Conservation (phyloP, 805 yeast genomes). For the Ogataea paradorogensis region DNA sequence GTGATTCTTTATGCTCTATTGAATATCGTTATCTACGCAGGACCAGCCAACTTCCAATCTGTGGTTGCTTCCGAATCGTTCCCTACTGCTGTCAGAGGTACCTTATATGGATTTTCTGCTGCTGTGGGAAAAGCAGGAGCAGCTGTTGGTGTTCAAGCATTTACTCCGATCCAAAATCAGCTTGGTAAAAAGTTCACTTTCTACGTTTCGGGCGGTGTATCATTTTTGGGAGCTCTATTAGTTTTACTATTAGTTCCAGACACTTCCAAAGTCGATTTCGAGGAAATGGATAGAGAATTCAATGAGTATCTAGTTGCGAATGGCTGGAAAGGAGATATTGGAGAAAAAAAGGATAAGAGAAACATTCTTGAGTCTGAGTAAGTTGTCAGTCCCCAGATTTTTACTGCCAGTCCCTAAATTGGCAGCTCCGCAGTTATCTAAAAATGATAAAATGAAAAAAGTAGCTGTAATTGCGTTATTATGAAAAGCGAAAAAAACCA, state of each 20-base stretch:
- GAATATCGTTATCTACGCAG: conserved; percentile 43
- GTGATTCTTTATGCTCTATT: conserved; percentile 45
- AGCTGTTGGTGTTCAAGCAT: conserved; percentile 47
- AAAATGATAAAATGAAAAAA: too few relatives aligned
- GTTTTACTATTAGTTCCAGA: conserved; percentile 43
- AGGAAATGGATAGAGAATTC: conserved; percentile 43
- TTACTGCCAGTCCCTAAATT: too few relatives aligned
- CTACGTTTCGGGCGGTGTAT: conserved; percentile 46
- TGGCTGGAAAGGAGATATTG: conserved; percentile 48
- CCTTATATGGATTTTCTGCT: conserved; percentile 46
- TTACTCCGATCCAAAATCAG: conserved; percentile 41
- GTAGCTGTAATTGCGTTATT: too few relatives aligned
- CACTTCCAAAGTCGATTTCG: conserved; percentile 42
- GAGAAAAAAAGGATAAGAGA: conserved; percentile 27
- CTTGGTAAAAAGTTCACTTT: conserved; percentile 47
- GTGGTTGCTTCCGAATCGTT: conserved; percentile 42
- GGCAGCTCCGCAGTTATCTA: too few relatives aligned
- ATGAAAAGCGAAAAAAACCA: too few relatives aligned
- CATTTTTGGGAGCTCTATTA: conserved; percentile 24
- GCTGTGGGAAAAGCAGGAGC: conserved; percentile 54
- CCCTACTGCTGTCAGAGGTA: conserved; percentile 51
- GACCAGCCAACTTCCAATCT: conserved; percentile 49
- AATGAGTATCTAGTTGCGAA: conserved; percentile 41
- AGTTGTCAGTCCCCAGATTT: too few relatives aligned
- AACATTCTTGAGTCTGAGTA: neutral